phyloP scores from a whole-genome alignment of 345 rosid genomes.

The Melaleuca alternifolia region DNA sequence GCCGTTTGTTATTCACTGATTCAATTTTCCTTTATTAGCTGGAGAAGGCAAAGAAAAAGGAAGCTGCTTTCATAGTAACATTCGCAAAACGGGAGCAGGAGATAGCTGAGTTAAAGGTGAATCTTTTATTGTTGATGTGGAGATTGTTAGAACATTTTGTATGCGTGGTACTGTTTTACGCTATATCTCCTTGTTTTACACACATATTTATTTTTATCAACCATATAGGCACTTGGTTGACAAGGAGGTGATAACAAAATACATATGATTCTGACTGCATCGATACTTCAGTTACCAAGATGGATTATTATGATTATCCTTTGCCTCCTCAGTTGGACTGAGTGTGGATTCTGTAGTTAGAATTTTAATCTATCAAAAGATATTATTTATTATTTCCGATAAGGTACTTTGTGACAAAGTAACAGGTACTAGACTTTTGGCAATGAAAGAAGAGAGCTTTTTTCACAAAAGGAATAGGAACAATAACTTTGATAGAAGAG shows the following conservation, averaged over 20 bases:
- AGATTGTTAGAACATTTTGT: not conserved
- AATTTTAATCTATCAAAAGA: not conserved
- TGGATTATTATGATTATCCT: not conserved
- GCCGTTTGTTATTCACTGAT: conserved; percentile 2
- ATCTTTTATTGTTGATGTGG: not conserved
- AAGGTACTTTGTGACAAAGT: not conserved
- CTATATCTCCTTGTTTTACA: not conserved
- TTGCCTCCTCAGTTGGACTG: not conserved
- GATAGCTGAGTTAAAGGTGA: conserved; percentile 85
- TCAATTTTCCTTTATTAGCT: conserved; percentile 39
- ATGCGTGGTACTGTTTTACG: not conserved
- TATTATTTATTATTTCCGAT: not conserved
- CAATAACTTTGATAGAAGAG: not conserved
- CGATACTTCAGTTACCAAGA: not conserved
- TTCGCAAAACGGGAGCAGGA: conserved; percentile 94
- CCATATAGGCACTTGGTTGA: not conserved
- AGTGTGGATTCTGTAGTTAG: not conserved
- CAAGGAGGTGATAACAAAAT: not conserved
- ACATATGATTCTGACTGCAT: not conserved
- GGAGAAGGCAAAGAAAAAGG: conserved; percentile 91
- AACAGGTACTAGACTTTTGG: not conserved
- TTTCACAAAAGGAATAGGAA: not conserved
- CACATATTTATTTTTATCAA: not conserved
- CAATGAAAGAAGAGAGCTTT: not conserved
- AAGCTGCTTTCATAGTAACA: conserved; percentile 93